Base-by-base conservation (phyloP, 225 moss, liverwort and hornwort genomes). In the Pleurozium schreberi region DNA sequence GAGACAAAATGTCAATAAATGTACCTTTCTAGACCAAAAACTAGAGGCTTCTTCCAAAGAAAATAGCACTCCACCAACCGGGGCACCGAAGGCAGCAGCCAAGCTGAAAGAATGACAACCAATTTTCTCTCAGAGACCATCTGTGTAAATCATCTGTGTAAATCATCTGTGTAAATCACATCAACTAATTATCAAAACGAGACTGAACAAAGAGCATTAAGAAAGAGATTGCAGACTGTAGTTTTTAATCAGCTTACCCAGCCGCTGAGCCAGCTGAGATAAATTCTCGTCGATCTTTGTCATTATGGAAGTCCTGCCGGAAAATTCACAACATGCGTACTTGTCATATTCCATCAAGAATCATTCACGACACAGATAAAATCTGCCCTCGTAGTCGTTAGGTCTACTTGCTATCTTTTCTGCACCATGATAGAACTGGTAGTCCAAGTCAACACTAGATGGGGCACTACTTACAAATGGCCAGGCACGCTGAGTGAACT, bases 221-320 rank as follows among this genome's bases (percentile, higher is more conserved):
- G 34, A 43, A 31, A 85, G 28, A 65, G 64, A 86, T 83, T 88
- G 49, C 77, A 73, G 64, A 57, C 12, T 21, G 33, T 42, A 78
- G 64, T 34, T 61, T 63, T 90, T 49, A n/a, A 86, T 86, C 82
- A 87, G 85, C 91, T 85, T 90, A 97, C 95, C 97, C 97, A 81
- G 96, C 96, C 73, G 96, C 97, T 82, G 97, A 92, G 81, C 97
- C 97, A 91, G 97, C 97, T 87, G 97, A 97, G 68, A 97, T 97
- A 65, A 97, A 97, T 90, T 97, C 97, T 90, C 96, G 90, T 68
- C 97, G 94, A 91, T 97, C 97, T 91, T 94, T 96, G 84, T 97
- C 97, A 91, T 96, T 97, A 87, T 96, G 95, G 84, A 97, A 97
- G 85, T 95, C 97, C 96, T 96, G 91, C 36, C 50, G 59, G 58